These are phyloP conservation scores for Stenogyne calaminthoides DNA, from an alignment of 305 asterid genomes.

Conservation along the genomic window DNA sequence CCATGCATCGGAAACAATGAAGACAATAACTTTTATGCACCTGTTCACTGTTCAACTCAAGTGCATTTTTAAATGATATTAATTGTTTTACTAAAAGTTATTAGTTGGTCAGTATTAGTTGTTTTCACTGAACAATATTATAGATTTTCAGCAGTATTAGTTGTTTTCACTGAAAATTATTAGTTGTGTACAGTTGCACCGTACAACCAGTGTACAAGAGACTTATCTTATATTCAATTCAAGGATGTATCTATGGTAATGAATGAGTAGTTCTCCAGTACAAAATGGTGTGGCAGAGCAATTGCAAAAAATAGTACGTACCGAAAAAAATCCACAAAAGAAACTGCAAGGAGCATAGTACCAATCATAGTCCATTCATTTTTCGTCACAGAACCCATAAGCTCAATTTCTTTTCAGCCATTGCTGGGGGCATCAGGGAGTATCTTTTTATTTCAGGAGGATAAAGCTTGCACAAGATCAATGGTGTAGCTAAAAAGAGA, in stretches of 20 bases:
- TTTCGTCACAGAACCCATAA: slow-evolving; percentile 88
- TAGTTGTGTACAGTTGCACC: too few relatives aligned
- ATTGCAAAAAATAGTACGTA: slow-evolving; percentile 36
- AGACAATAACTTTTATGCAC: too few relatives aligned
- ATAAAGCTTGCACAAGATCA: slow-evolving; percentile 76
- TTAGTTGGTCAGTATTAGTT: too few relatives aligned
- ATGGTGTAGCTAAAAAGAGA: slow-evolving; percentile 77
- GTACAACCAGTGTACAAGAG: too few relatives aligned
- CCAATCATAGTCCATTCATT: slow-evolving; percentile 92
- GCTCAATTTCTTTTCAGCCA: slow-evolving; percentile 81
- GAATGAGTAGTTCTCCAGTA: not conserved
- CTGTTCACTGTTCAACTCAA: too few relatives aligned
- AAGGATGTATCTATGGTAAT: not conserved
- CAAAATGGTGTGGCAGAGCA: not conserved
- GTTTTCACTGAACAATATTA: too few relatives aligned
- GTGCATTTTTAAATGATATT: too few relatives aligned
- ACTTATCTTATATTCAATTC: too few relatives aligned
- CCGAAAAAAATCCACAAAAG: slow-evolving; percentile 94
- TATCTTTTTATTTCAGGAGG: slow-evolving; percentile 95
- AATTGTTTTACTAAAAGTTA: too few relatives aligned
- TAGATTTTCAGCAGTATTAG: too few relatives aligned
- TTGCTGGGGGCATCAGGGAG: slow-evolving; percentile 95
- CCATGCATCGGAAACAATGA: too few relatives aligned
- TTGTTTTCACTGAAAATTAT: too few relatives aligned
- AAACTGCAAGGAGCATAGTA: slow-evolving; percentile 96